Evolutionary conservation across 345 rosid species (phyloP).

Genomic region (Eucalyptus curtisii): DNA sequence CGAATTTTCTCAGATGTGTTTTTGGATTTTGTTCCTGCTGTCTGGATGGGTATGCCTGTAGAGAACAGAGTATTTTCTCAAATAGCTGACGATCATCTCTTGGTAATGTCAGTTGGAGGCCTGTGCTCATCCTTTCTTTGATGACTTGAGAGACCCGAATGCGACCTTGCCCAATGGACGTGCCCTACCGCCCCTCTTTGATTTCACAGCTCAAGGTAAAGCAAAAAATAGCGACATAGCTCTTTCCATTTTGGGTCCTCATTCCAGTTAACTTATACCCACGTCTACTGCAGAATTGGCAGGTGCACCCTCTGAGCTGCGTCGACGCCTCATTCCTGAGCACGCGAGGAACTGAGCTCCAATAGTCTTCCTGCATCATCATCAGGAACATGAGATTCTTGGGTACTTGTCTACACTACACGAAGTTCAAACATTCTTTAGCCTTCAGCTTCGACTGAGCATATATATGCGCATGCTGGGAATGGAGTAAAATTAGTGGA

Average conservation of each 20-base stretch:
- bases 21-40: not conserved
- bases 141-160: slow-evolving; percentile 72
- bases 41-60: not conserved
- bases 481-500: not conserved
- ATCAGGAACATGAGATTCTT: not conserved
- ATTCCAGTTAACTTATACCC: not conserved
- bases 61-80: not conserved
- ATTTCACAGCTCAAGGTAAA: slow-evolving; percentile 91
- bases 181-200: slow-evolving; percentile 74
- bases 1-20: not conserved
- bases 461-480: not conserved
- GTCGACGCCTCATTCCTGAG: slow-evolving; percentile 71
- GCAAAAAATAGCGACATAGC: not conserved
- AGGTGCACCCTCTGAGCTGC: slow-evolving; percentile 68
- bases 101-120: slow-evolving; percentile 65
- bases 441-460: not conserved
- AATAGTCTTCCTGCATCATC: not conserved
- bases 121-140: slow-evolving; percentile 94
- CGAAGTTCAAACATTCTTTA: not conserved
- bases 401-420: not conserved
- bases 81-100: not conserved
- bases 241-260: not conserved
- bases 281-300: slow-evolving; percentile 54
- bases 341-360: slow-evolving; percentile 27
- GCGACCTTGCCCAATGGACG: slow-evolving; percentile 79